Conservation (phyloP, 331 rosid genomes). For the Quercus lobata region DNA sequence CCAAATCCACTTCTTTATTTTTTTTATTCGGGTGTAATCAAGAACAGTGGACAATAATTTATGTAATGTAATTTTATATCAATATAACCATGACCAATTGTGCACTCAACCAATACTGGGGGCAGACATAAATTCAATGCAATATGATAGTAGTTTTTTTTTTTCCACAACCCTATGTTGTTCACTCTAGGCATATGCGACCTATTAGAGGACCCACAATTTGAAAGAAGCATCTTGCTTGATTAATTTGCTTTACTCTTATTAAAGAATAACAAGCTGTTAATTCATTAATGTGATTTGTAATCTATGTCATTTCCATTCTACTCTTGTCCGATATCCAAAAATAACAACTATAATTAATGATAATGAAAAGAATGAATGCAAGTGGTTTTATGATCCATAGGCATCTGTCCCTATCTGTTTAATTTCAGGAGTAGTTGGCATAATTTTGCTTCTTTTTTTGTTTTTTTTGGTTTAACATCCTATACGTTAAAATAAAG, state of each 20-base stretch:
- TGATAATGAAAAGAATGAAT: not conserved
- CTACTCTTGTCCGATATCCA: not conserved
- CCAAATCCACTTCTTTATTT: not conserved
- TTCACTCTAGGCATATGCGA: too few relatives aligned
- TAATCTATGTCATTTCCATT: not conserved
- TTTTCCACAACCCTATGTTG: too few relatives aligned
- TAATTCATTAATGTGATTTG: too few relatives aligned
- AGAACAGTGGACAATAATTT: not conserved
- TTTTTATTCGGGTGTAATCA: not conserved
- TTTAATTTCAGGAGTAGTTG: too few relatives aligned
- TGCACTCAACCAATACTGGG: too few relatives aligned
- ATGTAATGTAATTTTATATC: not conserved
- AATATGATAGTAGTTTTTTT: too few relatives aligned
- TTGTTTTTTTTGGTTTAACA: not conserved
- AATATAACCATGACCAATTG: not conserved
- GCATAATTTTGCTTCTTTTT: not conserved
- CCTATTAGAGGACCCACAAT: too few relatives aligned
- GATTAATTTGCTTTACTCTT: too few relatives aligned
- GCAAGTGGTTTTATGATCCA: too few relatives aligned
- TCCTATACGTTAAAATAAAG: not conserved
- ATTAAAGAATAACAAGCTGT: too few relatives aligned
- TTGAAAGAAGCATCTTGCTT: too few relatives aligned
- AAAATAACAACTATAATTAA: not conserved
- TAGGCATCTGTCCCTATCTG: too few relatives aligned
- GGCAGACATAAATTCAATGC: not conserved